Evolutionary conservation across 208 protist genomes (phyloP), one percentile per base, ranked within the genome.

Genomic region (Acanthamoeba sp.): DNA sequence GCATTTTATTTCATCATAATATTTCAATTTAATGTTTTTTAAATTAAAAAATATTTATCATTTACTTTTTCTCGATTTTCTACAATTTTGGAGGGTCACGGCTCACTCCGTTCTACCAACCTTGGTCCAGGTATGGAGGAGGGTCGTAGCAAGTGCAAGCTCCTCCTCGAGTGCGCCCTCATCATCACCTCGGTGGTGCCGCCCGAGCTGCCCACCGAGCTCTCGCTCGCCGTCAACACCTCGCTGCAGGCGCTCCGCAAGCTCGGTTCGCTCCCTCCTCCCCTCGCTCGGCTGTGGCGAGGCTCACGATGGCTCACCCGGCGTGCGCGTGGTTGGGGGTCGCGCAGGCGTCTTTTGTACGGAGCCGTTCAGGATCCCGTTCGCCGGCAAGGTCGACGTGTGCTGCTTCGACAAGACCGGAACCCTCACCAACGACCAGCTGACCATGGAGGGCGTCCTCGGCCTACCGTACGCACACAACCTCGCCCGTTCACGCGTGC

Each of bases 401-500:
- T 99, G 98, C 95, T 99, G 99, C 97, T 99, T 99, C 95, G 99
- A 99, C 97, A 99, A 99, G 97, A 99, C 99, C 7, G 99, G 99
- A 55, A 99, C 99, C 2, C 84, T 99, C 2, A 99, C 98, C 24
- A 96, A 82, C n/a, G 97, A 99, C 66, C 73, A 98, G 32, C 94
- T 98, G 2, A 66, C 96, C 36, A 38, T 98, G 3, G 85, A 96
- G 27, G 97, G 98, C 34, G 94, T 98, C 78, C 96, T 94, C 20
- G 59, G 59, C 34, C 36, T 87, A 18, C 38, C 50, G 87, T 92
- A 76, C 16, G n/a, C n/a, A n/a, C n/a, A n/a, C n/a, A n/a, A n/a
- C n/a, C n/a, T n/a, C n/a, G n/a, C n/a, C n/a, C n/a, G n/a, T n/a
- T 20, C 27, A 34, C 7, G 52, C 45, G 2, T 48, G 27, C 18